phyloP scores from a whole-genome alignment of 169 alveolate genomes.

The Plasmodium reichenowi region DNA sequence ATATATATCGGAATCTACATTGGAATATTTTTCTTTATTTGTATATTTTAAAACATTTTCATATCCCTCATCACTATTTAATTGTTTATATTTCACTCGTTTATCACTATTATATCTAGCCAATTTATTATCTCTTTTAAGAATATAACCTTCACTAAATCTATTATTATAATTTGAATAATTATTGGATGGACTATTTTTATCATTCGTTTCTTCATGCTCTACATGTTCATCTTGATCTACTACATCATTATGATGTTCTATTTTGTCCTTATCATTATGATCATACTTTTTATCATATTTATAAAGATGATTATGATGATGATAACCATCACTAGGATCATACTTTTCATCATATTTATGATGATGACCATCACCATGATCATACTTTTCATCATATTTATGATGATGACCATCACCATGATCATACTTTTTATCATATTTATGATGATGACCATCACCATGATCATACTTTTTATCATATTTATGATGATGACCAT shows the following conservation, averaged over 20 bases:
- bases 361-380: too few species aligned
- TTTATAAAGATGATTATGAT: too few species aligned
- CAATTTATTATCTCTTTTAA: conserved; percentile 5
- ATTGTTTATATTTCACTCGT: conserved; percentile 10
- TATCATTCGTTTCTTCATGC: not conserved
- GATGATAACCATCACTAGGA: too few species aligned
- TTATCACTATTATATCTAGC: conserved; percentile 56
- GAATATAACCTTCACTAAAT: conserved; percentile 49
- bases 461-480: too few species aligned
- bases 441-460: not conserved
- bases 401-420: not conserved
- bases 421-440: conserved; percentile 24
- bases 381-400: not conserved
- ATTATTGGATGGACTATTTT: conserved; percentile 1
- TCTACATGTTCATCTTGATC: conserved; percentile 4
- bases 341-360: too few species aligned
- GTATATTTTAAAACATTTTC: too few species aligned
- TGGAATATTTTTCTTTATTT: too few species aligned
- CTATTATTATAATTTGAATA: conserved; percentile 14
- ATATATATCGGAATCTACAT: not conserved
- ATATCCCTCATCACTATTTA: conserved; percentile 2
- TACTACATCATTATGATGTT: not conserved
- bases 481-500: too few species aligned
- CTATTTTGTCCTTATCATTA: too few species aligned
- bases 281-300: too few species aligned